These are phyloP conservation scores for Endocalyx cinctus DNA, from an alignment of 2,329 filamentous ascomycete genomes.

Conservation along the genomic window DNA sequence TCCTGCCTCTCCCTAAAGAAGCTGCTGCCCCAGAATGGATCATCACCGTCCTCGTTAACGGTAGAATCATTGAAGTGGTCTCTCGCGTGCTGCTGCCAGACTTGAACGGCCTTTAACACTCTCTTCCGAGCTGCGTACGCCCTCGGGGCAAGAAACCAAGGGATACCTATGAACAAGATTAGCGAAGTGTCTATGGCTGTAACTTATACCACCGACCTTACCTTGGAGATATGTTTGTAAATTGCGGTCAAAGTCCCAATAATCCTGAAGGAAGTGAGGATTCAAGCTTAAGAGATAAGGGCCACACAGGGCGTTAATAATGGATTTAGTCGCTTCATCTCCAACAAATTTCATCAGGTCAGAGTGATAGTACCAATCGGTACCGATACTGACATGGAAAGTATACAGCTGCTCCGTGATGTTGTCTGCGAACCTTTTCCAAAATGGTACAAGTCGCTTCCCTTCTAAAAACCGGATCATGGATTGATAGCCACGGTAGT, in stretches of 20 bases:
- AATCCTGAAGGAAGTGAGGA: too few species aligned
- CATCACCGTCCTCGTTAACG: constrained; percentile 15
- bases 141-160: constrained; percentile 20
- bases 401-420: too few species aligned
- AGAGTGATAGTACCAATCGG: too few species aligned
- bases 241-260: constrained; percentile 21
- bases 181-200: constrained; percentile 1
- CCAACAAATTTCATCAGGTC: too few species aligned
- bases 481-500: constrained; percentile 17
- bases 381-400: too few species aligned
- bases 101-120: constrained; percentile 15
- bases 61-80: constrained; percentile 13
- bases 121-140: constrained; percentile 18
- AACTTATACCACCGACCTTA: constrained; percentile 3
- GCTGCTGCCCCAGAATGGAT: constrained; percentile 21
- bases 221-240: constrained; percentile 24
- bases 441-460: constrained; percentile 18
- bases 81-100: constrained; percentile 20
- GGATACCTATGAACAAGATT: constrained; percentile 11
- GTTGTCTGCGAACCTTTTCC: constrained; percentile 19
- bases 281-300: too few species aligned
- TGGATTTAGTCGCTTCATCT: too few species aligned
- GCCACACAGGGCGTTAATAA: too few species aligned
- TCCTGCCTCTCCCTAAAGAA: constrained; percentile 20
- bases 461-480: constrained; percentile 18